A percentile compares a stretch with the other conserved stretches of the same genome.
phyloP scores from a whole-genome alignment of 768 basidiomycete species.

The Melanogaster broomeanus region DNA sequence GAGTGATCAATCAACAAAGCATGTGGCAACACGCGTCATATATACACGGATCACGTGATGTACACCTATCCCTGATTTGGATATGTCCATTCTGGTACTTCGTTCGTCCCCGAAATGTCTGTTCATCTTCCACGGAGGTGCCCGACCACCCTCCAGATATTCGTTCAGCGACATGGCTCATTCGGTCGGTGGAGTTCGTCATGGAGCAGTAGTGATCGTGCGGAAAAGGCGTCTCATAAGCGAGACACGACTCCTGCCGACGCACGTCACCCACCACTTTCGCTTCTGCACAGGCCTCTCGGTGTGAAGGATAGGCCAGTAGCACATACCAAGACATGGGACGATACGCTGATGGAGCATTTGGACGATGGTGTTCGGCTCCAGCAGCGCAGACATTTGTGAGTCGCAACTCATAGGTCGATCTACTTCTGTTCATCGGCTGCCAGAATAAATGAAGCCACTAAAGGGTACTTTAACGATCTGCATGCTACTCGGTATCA shows the following conservation, averaged over 20 bases:
- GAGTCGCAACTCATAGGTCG: conserved; percentile 12
- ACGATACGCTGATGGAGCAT: conserved; percentile 64
- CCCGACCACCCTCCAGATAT: conserved; percentile 5
- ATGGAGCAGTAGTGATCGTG: background rate
- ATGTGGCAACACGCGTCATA: conserved; percentile 31
- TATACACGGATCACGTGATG: conserved; percentile 36
- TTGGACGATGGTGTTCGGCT: conserved; percentile 71
- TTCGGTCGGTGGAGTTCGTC: conserved; percentile 22
- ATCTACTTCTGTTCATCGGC: background rate
- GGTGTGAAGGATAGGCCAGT: conserved; percentile 75
- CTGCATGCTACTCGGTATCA: conserved; percentile 75
- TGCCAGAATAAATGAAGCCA: conserved; percentile 57
- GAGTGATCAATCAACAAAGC: conserved; percentile 34
- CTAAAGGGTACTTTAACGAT: conserved; percentile 89
- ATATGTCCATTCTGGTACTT: conserved; percentile 12
- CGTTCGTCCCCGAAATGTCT: conserved; percentile 27
- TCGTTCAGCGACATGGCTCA: conserved; percentile 5
- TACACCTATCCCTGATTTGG: conserved; percentile 18
- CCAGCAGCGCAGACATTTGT: conserved; percentile 68
- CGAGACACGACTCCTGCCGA: background rate
- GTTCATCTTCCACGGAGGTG: conserved; percentile 8
- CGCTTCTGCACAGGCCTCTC: conserved; percentile 61
- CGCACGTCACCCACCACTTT: conserved; percentile 29
- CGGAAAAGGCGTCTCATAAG: background rate
- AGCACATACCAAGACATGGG: conserved; percentile 56